Conservation (phyloP, 768 basidiomycete genomes). For the Lactarius tabidus region DNA sequence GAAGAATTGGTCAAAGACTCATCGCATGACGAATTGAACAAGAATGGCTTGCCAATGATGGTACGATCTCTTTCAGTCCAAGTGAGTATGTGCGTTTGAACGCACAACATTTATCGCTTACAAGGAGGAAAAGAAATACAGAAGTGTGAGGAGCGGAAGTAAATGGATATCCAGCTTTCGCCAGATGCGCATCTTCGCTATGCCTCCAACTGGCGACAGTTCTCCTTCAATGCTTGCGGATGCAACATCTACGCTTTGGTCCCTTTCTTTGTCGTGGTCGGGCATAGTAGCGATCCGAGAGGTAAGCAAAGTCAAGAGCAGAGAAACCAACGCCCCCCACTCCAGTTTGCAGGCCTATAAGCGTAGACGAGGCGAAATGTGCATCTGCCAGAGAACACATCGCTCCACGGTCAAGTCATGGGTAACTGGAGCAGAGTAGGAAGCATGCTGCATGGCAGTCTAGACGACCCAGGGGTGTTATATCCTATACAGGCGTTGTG, state of each 20-base stretch:
- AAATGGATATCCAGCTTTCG: slow-evolving; percentile 19
- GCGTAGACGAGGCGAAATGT: background rate
- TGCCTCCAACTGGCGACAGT: background rate
- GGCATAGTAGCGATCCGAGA: background rate
- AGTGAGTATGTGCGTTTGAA: background rate
- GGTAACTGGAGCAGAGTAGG: background rate
- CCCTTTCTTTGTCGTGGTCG: background rate
- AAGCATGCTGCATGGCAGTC: background rate
- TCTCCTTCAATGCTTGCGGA: background rate
- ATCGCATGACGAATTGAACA: background rate
- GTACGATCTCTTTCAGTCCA: slow-evolving; percentile 21
- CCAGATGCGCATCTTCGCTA: slow-evolving; percentile 10
- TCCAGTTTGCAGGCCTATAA: too few relatives aligned
- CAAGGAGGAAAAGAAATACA: slow-evolving; percentile 25
- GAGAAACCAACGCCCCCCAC: too few relatives aligned
- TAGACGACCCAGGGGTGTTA: background rate
- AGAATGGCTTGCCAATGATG: slow-evolving; percentile 19
- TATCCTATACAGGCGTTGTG: background rate
- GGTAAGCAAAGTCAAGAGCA: background rate
- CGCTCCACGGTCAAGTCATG: background rate
- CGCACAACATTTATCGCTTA: background rate
- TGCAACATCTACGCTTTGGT: background rate
- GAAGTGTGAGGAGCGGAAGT: slow-evolving; percentile 19
- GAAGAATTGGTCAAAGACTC: background rate
- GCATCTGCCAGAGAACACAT: background rate